A percentile compares a stretch with the other conserved stretches of the same genome.
Conservation (phyloP, 306 rosid genomes). For the Parietaria judaica region DNA sequence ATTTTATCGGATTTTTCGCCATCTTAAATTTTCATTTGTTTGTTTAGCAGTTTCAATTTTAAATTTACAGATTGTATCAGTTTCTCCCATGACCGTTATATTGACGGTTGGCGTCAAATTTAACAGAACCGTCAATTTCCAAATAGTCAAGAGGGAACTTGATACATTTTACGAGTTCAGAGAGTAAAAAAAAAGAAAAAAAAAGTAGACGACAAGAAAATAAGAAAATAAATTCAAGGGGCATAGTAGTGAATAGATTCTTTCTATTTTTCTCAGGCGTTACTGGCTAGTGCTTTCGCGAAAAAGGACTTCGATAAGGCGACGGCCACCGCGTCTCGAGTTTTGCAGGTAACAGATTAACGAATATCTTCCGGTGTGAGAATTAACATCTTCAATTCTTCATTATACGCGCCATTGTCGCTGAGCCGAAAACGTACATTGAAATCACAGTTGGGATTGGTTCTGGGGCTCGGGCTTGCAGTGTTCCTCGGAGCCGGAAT, state of each 20-base stretch:
- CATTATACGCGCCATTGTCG: not conserved
- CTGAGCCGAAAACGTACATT: not conserved
- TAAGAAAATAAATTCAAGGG: too few relatives aligned
- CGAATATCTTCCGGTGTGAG: not conserved
- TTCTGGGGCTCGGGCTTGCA: constrained; percentile 65
- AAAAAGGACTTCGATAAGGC: constrained; percentile 71
- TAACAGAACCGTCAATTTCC: too few relatives aligned
- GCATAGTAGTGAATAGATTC: too few relatives aligned
- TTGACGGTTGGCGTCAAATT: not conserved
- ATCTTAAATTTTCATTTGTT: too few relatives aligned
- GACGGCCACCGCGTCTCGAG: constrained; percentile 61
- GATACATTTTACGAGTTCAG: too few relatives aligned
- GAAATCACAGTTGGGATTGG: constrained; percentile 72
- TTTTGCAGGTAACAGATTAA: constrained; percentile 52
- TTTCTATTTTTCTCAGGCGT: constrained; percentile 41
- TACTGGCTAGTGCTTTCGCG: constrained; percentile 92
- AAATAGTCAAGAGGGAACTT: too few relatives aligned
- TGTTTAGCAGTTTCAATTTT: not conserved
- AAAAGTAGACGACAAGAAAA: too few relatives aligned
- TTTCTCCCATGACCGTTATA: not conserved
- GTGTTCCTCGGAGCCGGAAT: constrained; percentile 63
- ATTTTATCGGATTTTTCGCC: too few relatives aligned
- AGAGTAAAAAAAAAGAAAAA: too few relatives aligned
- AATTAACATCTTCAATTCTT: not conserved
- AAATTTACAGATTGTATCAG: not conserved